phyloP scores from a whole-genome alignment of 345 rosid genomes.

The Ailanthus altissimus region DNA sequence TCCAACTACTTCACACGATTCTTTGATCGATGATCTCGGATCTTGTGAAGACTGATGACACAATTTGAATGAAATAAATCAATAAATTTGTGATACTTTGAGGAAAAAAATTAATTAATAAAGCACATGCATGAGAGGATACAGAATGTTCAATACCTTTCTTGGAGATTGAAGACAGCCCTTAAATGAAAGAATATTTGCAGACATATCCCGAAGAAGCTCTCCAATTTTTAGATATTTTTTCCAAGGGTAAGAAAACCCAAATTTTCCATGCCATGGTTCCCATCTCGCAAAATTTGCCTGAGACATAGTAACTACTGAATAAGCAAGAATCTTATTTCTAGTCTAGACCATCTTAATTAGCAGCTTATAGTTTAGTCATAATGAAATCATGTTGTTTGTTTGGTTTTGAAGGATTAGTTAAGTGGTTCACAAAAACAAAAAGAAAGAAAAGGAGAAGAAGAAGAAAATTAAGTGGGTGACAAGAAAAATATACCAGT shows the following conservation, averaged over 20 bases:
- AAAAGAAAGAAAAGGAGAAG: too few species aligned
- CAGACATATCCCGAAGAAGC: slow-evolving; percentile 52
- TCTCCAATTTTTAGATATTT: slow-evolving; percentile 66
- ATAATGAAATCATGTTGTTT: not conserved
- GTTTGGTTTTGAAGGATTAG: not conserved
- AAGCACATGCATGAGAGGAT: not conserved
- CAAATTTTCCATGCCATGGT: slow-evolving; percentile 87
- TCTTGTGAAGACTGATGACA: slow-evolving; percentile 24
- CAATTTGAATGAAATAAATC: not conserved
- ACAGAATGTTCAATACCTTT: slow-evolving; percentile 35
- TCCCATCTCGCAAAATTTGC: slow-evolving; percentile 93
- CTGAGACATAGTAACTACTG: slow-evolving; percentile 30
- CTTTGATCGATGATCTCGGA: slow-evolving; percentile 37
- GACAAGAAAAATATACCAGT: slow-evolving; percentile 45
- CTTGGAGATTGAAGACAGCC: slow-evolving; percentile 36
- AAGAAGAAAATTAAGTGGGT: not conserved
- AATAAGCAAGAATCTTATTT: too few species aligned
- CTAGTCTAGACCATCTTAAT: too few species aligned
- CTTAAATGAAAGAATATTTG: slow-evolving; percentile 44
- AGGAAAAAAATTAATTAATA: not conserved
- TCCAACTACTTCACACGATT: slow-evolving; percentile 41
- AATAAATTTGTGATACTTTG: not conserved
- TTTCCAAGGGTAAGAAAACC: slow-evolving; percentile 75
- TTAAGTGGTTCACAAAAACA: not conserved
- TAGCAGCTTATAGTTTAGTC: slow-evolving; percentile 3